Evolutionary conservation across 2,329 filamentous ascomycete species (phyloP), one percentile per base, ranked within the genome.

Genomic region (Aspergillus hiratsukae): DNA sequence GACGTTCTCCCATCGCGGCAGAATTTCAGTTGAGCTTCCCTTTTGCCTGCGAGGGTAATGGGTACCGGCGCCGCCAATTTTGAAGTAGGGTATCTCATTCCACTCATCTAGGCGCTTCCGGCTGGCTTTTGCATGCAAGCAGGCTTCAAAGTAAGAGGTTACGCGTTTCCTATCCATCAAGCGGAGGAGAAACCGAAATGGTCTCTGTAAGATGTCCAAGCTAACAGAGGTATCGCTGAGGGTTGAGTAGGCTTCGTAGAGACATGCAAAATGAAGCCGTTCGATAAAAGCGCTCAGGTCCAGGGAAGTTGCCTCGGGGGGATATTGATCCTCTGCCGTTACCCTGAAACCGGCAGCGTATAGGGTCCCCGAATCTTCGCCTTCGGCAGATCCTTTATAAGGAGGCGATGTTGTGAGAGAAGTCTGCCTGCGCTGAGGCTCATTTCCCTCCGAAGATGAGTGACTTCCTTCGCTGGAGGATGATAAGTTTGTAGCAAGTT

Each of bases 111-210:
- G 31, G 25, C 25, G 23, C 19, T 29, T 48, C 5, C 25, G 40
- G 17, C 27, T 31, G 19, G 51, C 37, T 29, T 49, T 31, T 21
- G 53, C 37, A 21, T 55, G 21, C 10, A 55, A 48, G 25, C 27
- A 8, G 10, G n/a, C 28, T 17, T 35, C 14, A 43, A 48, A 55
- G 37, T 46, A 55, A 1, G 48, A 35, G 4, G 40, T 19, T 11
- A 55, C 23, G 8, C 37, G 45, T 19, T 55, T 29, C 21, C 53
- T 23, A 19, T 28, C 31, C 37, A 55, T 25, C 7, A 48, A 29
- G n/a, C 48, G 46, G 6, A 55, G 23, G 2, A 64, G 61, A n/a
- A 67, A 52, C 11, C 62, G 60, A 21, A 66, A 67, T 11, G 64
- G 61, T 19, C 43, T 51, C 28, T 63, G 58, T 19, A 67, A 35